A percentile compares a stretch with the other conserved stretches of the same genome.
phyloP scores from a whole-genome alignment of 2,329 filamentous ascomycete genomes.

The Talaromyces sp. region DNA sequence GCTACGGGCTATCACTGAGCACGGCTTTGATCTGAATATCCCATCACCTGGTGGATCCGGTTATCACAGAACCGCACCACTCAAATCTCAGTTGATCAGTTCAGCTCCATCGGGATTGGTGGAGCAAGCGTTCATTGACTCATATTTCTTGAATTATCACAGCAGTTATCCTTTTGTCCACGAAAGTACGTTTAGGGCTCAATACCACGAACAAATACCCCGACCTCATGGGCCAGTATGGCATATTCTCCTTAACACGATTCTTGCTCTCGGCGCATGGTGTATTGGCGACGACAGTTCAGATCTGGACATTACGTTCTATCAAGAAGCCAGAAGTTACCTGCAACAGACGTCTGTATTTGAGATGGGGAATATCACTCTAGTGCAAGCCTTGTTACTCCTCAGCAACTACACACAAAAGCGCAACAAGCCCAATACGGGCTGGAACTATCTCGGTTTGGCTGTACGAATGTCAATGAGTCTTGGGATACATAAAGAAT shows the following conservation, averaged over 20 bases:
- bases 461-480: slow-evolving; percentile 49
- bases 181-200: slow-evolving; percentile 45
- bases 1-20: slow-evolving; percentile 34
- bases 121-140: slow-evolving; percentile 40
- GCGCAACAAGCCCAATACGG: slow-evolving; percentile 48
- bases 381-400: slow-evolving; percentile 45
- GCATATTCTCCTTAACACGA: slow-evolving; percentile 44
- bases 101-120: slow-evolving; percentile 36
- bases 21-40: slow-evolving; percentile 37
- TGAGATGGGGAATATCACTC: slow-evolving; percentile 46
- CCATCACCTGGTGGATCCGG: slow-evolving; percentile 25
- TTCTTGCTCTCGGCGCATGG: slow-evolving; percentile 44
- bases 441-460: slow-evolving; percentile 47
- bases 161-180: slow-evolving; percentile 46
- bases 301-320: slow-evolving; percentile 43
- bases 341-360: slow-evolving; percentile 44
- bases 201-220: slow-evolving; percentile 42
- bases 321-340: slow-evolving; percentile 44
- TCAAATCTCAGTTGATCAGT: slow-evolving; percentile 35
- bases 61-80: slow-evolving; percentile 26
- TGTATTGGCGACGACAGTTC: slow-evolving; percentile 37
- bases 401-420: slow-evolving; percentile 49
- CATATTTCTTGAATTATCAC: slow-evolving; percentile 46
- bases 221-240: slow-evolving; percentile 40
- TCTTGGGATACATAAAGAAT: slow-evolving; percentile 48